A percentile compares a stretch with the other conserved stretches of the same genome.
phyloP scores from a whole-genome alignment of 2,329 filamentous ascomycete species.

The Apiospora koreana region DNA sequence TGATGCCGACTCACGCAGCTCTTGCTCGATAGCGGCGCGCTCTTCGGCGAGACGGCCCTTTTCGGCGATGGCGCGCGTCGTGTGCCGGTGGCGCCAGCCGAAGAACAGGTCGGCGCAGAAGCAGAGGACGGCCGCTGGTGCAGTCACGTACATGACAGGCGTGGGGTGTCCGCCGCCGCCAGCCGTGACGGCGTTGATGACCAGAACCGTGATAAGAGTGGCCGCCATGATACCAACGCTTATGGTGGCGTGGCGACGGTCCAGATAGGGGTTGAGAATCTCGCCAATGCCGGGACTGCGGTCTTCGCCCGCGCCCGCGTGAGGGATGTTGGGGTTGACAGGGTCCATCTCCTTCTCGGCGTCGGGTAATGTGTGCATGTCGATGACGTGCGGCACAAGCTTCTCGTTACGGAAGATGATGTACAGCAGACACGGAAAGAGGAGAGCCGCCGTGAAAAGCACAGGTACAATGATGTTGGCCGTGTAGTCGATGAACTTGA shows the following conservation, averaged over 20 bases:
- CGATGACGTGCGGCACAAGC: slow-evolving; percentile 65
- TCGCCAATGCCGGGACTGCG: slow-evolving; percentile 61
- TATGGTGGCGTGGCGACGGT: slow-evolving; percentile 64
- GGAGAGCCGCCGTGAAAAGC: slow-evolving; percentile 62
- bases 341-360: slow-evolving; percentile 56
- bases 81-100: slow-evolving; percentile 63
- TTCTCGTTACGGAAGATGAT: slow-evolving; percentile 65
- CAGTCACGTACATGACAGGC: slow-evolving; percentile 67
- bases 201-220: slow-evolving; percentile 66
- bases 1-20: background rate
- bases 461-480: slow-evolving; percentile 76
- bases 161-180: slow-evolving; percentile 42
- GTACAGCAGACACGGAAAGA: slow-evolving; percentile 71
- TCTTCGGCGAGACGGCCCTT: slow-evolving; percentile 53
- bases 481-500: slow-evolving; percentile 73
- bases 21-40: slow-evolving; percentile 14
- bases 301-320: slow-evolving; percentile 57
- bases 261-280: slow-evolving; percentile 74
- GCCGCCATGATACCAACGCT: slow-evolving; percentile 66
- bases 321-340: slow-evolving; percentile 72
- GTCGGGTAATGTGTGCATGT: slow-evolving; percentile 66
- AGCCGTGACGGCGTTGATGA: slow-evolving; percentile 62
- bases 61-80: slow-evolving; percentile 63
- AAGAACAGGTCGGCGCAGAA: slow-evolving; percentile 65
- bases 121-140: slow-evolving; percentile 69